Conservation (phyloP, 345 rosid genomes). For the Eutrema japonicum region DNA sequence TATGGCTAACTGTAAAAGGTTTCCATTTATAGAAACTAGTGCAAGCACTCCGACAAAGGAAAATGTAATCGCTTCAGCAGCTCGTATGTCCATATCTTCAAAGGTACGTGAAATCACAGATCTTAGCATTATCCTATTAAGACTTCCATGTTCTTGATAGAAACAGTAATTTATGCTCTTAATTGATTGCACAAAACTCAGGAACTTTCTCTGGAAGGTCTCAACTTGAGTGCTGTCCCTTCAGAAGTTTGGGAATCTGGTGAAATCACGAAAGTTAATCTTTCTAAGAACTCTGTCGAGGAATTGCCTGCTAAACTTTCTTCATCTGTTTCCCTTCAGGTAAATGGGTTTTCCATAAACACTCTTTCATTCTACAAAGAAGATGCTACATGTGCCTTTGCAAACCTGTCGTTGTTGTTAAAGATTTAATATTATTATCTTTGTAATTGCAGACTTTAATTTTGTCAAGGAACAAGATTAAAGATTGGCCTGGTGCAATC, state of each 20-base stretch:
- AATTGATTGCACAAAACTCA: constrained; percentile 40
- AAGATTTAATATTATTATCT: not conserved
- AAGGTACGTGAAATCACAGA: constrained; percentile 58
- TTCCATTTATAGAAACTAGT: constrained; percentile 57
- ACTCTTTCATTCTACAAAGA: constrained; percentile 4
- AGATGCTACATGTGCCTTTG: not conserved
- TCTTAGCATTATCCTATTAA: constrained; percentile 24
- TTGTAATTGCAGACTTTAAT: constrained; percentile 62
- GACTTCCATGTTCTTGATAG: constrained; percentile 1
- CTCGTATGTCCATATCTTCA: constrained; percentile 77
- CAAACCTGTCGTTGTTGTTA: not conserved
- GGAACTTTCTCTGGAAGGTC: constrained; percentile 83
- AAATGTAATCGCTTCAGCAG: constrained; percentile 72
- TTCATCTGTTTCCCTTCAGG: constrained; percentile 72
- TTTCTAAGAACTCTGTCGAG: constrained; percentile 79
- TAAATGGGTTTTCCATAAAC: constrained; percentile 28
- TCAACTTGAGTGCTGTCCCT: constrained; percentile 72
- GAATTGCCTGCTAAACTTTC: constrained; percentile 82
- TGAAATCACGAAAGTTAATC: constrained; percentile 72
- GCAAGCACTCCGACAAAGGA: constrained; percentile 60
- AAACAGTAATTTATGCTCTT: constrained; percentile 8
- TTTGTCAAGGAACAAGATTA: constrained; percentile 79
- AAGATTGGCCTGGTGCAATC: constrained; percentile 77
- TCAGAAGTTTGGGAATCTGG: constrained; percentile 82
- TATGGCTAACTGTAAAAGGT: constrained; percentile 30